Conservation (phyloP, 192 early-diverging fungal genomes). For the Spizellomyces punctatus region DNA sequence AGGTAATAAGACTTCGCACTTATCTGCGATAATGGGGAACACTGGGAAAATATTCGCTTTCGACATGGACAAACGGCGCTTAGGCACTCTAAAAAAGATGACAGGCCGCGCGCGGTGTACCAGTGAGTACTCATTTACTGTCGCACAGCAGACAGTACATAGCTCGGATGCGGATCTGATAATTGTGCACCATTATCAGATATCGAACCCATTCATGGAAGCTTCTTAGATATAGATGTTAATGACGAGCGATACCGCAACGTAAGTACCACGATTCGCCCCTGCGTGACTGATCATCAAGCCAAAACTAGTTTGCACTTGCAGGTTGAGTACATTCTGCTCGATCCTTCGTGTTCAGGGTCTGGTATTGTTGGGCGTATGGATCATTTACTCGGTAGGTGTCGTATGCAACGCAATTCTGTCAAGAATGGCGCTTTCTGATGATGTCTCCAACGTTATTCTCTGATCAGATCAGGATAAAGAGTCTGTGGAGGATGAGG, state of each 20-base stretch:
- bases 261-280: too few relatives aligned
- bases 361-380: slow-evolving; percentile 90
- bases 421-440: too few relatives aligned
- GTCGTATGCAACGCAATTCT: background rate
- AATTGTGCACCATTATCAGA: slow-evolving; percentile 41
- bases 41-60: slow-evolving; percentile 88
- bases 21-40: slow-evolving; percentile 87
- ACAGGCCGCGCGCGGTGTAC: slow-evolving; percentile 79
- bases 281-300: slow-evolving; percentile 27
- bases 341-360: slow-evolving; percentile 97
- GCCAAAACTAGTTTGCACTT: background rate
- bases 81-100: slow-evolving; percentile 73
- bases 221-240: slow-evolving; percentile 84
- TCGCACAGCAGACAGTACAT: too few relatives aligned
- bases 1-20: slow-evolving; percentile 92
- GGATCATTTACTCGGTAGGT: slow-evolving; percentile 78
- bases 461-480: background rate
- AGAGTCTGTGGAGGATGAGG: background rate
- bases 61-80: slow-evolving; percentile 77
- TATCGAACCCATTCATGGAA: slow-evolving; percentile 66
- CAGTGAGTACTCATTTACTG: slow-evolving; percentile 46
- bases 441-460: too few relatives aligned
- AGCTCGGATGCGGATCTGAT: background rate
- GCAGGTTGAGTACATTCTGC: slow-evolving; percentile 71
- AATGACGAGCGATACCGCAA: slow-evolving; percentile 46